A percentile compares a stretch with the other conserved stretches of the same genome.
phyloP scores from a whole-genome alignment of 164 flowering plant genomes.

The Nelumbo lutea region DNA sequence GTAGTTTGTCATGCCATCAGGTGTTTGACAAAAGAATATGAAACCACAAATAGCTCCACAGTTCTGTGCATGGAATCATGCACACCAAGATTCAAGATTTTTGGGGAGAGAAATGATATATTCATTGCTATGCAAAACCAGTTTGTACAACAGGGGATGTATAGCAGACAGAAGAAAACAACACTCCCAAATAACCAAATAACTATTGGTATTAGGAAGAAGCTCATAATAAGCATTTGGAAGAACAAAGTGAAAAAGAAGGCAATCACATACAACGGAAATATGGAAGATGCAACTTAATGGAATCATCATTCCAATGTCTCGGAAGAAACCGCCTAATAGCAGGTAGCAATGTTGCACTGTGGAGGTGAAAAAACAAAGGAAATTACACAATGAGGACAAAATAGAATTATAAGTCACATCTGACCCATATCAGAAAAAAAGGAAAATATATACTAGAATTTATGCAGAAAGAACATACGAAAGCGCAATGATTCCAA shows the following conservation, averaged over 20 bases:
- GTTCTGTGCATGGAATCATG: too few relatives aligned
- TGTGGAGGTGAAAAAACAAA: slow-evolving; percentile 19
- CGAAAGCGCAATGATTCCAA: slow-evolving; percentile 94
- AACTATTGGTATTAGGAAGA: too few relatives aligned
- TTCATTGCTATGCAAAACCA: too few relatives aligned
- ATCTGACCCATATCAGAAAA: not conserved
- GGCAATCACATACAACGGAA: slow-evolving; percentile 53
- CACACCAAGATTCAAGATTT: too few relatives aligned
- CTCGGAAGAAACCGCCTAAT: slow-evolving; percentile 67
- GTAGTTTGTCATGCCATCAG: too few relatives aligned
- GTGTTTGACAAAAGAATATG: too few relatives aligned
- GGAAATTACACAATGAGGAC: not conserved
- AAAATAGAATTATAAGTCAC: not conserved
- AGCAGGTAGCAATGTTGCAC: slow-evolving; percentile 87
- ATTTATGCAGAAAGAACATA: slow-evolving; percentile 41
- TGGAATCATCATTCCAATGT: slow-evolving; percentile 72
- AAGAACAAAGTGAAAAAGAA: not conserved
- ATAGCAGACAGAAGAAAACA: too few relatives aligned
- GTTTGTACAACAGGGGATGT: too few relatives aligned
- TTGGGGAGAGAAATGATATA: too few relatives aligned
- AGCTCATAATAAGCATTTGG: slow-evolving; percentile 2
- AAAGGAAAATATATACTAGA: not conserved
- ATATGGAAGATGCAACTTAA: slow-evolving; percentile 76
- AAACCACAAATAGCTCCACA: too few relatives aligned
- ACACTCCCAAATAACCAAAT: too few relatives aligned